phyloP scores from a whole-genome alignment of 2,329 filamentous ascomycete genomes.

The Thielaviopsis populi region DNA sequence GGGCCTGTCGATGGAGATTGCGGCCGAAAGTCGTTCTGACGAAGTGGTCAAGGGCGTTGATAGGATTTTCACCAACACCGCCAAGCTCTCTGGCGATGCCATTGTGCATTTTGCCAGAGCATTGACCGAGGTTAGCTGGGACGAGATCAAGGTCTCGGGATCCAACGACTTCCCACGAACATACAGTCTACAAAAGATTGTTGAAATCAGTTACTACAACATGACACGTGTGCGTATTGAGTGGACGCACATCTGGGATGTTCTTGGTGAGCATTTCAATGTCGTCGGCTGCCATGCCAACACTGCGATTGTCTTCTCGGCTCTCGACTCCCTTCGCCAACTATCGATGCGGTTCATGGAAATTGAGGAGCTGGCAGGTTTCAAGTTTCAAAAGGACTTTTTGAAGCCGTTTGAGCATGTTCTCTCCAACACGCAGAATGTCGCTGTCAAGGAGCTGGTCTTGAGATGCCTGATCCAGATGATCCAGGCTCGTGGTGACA shows the following conservation, averaged over 20 bases:
- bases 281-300: conserved; percentile 93
- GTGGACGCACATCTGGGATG: conserved; percentile 95
- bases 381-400: conserved; percentile 99
- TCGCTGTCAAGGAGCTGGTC: conserved; percentile 95
- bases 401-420: conserved; percentile 97
- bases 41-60: conserved; percentile 89
- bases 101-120: conserved; percentile 92
- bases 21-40: conserved; percentile 79
- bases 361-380: conserved; percentile 90
- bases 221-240: conserved; percentile 98
- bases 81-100: conserved; percentile 79
- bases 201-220: conserved; percentile 99
- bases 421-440: conserved; percentile 78
- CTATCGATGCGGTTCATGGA: conserved; percentile 98
- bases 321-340: conserved; percentile 85
- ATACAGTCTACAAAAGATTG: conserved; percentile 93
- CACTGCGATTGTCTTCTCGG: conserved; percentile 93
- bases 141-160: conserved; percentile 94
- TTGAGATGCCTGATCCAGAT: conserved; percentile 94
- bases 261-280: conserved; percentile 97
- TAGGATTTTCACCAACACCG: conserved; percentile 91
- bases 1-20: conserved; percentile 61
- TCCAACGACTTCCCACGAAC: conserved; percentile 91
- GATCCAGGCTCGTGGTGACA: conserved; percentile 93
- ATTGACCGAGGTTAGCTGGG: conserved; percentile 92